Conservation (phyloP, 2,329 filamentous ascomycete species). For the Moelleriella libera region DNA sequence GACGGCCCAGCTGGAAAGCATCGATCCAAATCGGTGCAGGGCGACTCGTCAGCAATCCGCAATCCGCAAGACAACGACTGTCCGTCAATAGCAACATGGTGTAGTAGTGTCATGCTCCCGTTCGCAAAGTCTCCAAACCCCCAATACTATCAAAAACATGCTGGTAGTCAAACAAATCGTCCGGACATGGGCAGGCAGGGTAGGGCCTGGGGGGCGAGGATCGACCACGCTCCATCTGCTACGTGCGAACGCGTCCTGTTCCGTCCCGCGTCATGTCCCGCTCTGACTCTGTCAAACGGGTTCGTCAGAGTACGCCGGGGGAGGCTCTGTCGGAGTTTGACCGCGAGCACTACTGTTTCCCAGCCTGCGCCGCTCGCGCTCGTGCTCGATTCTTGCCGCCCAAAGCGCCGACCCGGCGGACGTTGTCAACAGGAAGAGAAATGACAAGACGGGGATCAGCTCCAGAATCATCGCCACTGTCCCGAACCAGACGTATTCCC, state of each 20-base stretch:
- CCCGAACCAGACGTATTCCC: constrained; percentile 91
- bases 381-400: constrained; percentile 64
- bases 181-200: too few species aligned
- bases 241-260: background rate
- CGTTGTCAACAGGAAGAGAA: constrained; percentile 85
- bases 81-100: too few species aligned
- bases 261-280: background rate
- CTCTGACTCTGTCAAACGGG: background rate
- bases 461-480: constrained; percentile 72
- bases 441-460: constrained; percentile 79
- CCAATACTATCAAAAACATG: too few species aligned
- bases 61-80: too few species aligned
- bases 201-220: too few species aligned
- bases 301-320: constrained; percentile 15
- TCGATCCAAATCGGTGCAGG: too few species aligned
- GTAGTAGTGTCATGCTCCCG: too few species aligned
- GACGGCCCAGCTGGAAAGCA: too few species aligned
- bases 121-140: too few species aligned
- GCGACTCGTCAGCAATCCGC: too few species aligned
- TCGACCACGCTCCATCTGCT: too few species aligned
- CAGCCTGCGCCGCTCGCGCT: constrained; percentile 15
- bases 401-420: constrained; percentile 76
- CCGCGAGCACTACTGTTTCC: constrained; percentile 4
- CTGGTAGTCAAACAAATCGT: too few species aligned
- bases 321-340: constrained; percentile 8